Conservation (phyloP, 2,329 filamentous ascomycete species). For the Juglanconis sp. region DNA sequence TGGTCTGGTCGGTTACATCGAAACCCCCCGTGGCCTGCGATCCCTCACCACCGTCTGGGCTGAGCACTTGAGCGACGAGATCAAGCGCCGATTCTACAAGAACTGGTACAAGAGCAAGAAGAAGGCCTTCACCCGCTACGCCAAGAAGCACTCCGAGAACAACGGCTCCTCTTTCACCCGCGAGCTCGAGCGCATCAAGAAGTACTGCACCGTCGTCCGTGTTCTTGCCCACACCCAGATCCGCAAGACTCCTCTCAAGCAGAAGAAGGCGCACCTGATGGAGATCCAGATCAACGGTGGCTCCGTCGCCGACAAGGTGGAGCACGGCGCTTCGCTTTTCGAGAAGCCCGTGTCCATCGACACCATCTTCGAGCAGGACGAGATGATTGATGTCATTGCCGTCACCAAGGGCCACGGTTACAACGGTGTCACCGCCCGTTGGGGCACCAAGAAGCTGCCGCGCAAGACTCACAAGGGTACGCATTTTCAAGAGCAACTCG, state of each 20-base stretch:
- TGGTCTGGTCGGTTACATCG: constrained; percentile 99
- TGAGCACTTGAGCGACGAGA: constrained; percentile 96
- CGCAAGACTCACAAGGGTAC: constrained; percentile 97
- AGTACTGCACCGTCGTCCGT: constrained; percentile 99
- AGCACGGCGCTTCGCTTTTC: constrained; percentile 92
- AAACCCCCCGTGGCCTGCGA: constrained; percentile 98
- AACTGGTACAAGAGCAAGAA: constrained; percentile 99
- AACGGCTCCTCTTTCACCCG: constrained; percentile 86
- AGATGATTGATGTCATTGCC: constrained; percentile 99
- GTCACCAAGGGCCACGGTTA: constrained; percentile 99
- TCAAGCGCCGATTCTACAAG: constrained; percentile 99
- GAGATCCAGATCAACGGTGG: constrained; percentile 99
- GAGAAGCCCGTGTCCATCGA: constrained; percentile 97
- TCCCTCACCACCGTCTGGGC: constrained; percentile 99
- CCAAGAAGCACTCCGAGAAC: constrained; percentile 98
- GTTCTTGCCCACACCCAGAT: constrained; percentile 99
- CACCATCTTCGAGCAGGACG: constrained; percentile 97
- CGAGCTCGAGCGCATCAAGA: constrained; percentile 99
- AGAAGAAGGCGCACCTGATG: constrained; percentile 99
- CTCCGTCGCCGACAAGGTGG: constrained; percentile 92
- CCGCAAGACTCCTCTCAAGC: constrained; percentile 98
- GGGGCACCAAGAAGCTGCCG: constrained; percentile 99
- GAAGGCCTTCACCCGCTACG: constrained; percentile 99
- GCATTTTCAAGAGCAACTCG: not conserved
- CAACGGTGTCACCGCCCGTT: constrained; percentile 94